These are phyloP conservation scores for Emydomyces testavorans DNA, from an alignment of 2,329 filamentous ascomycete species.

Conservation along the genomic window DNA sequence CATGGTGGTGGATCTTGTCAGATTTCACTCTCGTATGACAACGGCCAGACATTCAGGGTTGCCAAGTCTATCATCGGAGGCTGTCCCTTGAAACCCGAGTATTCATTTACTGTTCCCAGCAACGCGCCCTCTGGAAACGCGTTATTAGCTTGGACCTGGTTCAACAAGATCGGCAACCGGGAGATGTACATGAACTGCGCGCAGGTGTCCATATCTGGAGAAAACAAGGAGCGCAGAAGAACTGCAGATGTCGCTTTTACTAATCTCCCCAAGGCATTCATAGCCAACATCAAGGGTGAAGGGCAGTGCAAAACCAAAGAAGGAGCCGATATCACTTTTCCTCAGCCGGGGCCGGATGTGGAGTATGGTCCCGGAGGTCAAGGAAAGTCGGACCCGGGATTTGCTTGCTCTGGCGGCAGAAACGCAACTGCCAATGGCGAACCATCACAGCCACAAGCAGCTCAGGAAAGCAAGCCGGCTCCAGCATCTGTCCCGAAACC, in stretches of 20 bases:
- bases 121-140: slow-evolving; percentile 51
- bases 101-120: slow-evolving; percentile 55
- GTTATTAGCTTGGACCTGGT: slow-evolving; percentile 66
- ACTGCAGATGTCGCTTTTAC: slow-evolving; percentile 4
- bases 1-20: slow-evolving; percentile 69
- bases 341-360: slow-evolving; percentile 12
- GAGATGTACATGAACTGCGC: slow-evolving; percentile 68
- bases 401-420: not conserved
- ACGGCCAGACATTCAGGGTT: slow-evolving; percentile 58
- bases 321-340: slow-evolving; percentile 12
- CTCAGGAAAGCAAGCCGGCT: too few relatives aligned
- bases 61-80: slow-evolving; percentile 51
- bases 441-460: not conserved
- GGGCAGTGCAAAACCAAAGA: slow-evolving; percentile 12
- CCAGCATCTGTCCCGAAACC: not conserved
- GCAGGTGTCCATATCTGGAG: slow-evolving; percentile 48
- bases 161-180: slow-evolving; percentile 50
- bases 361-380: slow-evolving; percentile 11
- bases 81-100: slow-evolving; percentile 43
- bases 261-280: slow-evolving; percentile 11
- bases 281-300: slow-evolving; percentile 12
- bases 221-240: not conserved
- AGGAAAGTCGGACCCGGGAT: slow-evolving; percentile 1
- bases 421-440: not conserved
- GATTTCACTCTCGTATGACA: slow-evolving; percentile 61